Evolutionary conservation across 1,284 basidiomycete species (phyloP), one percentile per base, ranked within the genome.

Genomic region (Pascua guehoae): DNA sequence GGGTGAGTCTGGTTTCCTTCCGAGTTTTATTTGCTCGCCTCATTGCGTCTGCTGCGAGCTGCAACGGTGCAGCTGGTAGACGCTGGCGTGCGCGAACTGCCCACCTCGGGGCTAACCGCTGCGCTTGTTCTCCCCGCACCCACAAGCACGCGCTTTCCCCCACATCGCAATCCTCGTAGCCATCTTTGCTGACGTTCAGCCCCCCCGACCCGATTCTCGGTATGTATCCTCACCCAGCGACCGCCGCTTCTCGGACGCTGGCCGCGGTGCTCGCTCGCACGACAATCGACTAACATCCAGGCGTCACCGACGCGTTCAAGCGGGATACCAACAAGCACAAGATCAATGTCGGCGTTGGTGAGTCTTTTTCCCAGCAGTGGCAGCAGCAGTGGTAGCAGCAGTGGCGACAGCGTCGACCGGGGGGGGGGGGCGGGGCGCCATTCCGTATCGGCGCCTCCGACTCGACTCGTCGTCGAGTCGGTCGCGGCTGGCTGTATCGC

Each of bases 321-420:
- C 88, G 89, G 55, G 91, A 96, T 84, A 86, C 86, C 67, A 85
- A 89, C 73, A 80, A 89, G 17, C 86, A 87, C 69, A 98, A 98
- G 80, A 97, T 98, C 77, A 98, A 98, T 81, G 83, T 98, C 56
- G 95, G 95, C 75, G 92, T 94, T 64, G 91, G 91, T 74, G 74
- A 74, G 51, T 76, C 43, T 5, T 7, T 5, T 50, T 8, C n/a
- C 18, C 2, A 12, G 11, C 12, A 8, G 11, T 16, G 49, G 36
- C 24, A 15, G 44, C 38, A 37, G 51, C 40, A 32, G 24, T 7
- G 7, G 24, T 32, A 7, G 4, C 7, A 7, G 24, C 7, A 7
- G 24, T 32, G 24, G 24, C 24, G 24, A 32, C 24, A 7, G 24
- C 24, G 24, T 4, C 24, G 7, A 7, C 24, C 4, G 24, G 24